Evolutionary conservation across 2,329 filamentous ascomycete genomes (phyloP), one percentile per base, ranked within the genome.

Genomic region (Penicillium hordei): DNA sequence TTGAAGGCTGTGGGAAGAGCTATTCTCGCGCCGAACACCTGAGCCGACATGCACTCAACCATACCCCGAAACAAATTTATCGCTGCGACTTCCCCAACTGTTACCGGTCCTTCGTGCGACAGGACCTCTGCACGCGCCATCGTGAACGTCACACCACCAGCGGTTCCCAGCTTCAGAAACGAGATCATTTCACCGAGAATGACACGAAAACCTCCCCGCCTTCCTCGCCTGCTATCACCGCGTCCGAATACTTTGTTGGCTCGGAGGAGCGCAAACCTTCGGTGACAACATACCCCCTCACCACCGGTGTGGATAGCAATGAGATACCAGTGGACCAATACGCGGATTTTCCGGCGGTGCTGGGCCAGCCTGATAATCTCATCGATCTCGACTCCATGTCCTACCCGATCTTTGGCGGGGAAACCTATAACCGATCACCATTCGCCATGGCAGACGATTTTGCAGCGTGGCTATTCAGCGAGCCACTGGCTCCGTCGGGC

Each of bases 21-120:
- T 99, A 99, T 74, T 97, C 93, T 27, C 86, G 94, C 72, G 93
- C 94, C 9, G 94, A 97, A 77, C 94, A 99, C 79, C 81, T 99
- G 79, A 97, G 97, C 78, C 87, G 94, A 73, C 94, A 89, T 92
- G 81, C 75, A 86, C 61, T 54, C 44, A 52, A 68, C 91, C 89
- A 97, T 77, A 89, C 90, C 57, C 93, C 93, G 19, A 97, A 97
- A 77, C 91, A 95, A 72, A 96, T 96, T 55, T 97, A 96, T 73
- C 86, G 86, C 70, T 97, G 94, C 79, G 91, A 95, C 70, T 96
- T 93, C 68, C 90, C 91, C 21, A 91, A 93, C 70, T 99, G 94
- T 75, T 86, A 88, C 60, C 89, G 93, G 51, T 88, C 90, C 33
- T 99, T 97, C 77, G 93, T 97, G 57, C 87, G 94, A 62, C 91